phyloP scores from a whole-genome alignment of 106 monocot species.

The Iris macrosiphon region DNA sequence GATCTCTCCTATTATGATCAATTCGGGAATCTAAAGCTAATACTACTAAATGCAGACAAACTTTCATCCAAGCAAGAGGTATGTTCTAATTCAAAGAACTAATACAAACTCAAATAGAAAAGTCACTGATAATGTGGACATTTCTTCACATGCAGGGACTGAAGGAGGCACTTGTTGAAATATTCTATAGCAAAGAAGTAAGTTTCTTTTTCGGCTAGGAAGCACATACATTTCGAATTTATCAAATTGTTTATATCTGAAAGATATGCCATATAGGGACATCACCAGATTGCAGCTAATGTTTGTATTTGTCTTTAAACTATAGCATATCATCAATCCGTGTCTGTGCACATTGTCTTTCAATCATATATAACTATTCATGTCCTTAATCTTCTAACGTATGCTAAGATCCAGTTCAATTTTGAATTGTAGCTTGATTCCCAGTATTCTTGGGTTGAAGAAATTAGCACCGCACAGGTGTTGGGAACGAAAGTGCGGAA shows the following conservation, averaged over 20 bases:
- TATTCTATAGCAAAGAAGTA: conserved; percentile 17
- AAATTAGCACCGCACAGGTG: conserved; percentile 8
- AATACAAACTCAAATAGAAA: not conserved
- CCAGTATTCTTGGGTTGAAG: conserved; percentile 3
- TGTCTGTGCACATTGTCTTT: too few species aligned
- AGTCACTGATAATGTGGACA: not conserved
- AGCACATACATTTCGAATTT: too few species aligned
- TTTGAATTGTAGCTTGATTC: not conserved
- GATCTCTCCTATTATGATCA: conserved; percentile 17
- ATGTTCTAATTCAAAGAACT: not conserved
- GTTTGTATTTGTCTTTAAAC: too few species aligned
- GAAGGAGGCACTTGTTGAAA: conserved; percentile 17
- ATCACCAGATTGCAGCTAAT: too few species aligned
- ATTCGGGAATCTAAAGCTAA: conserved; percentile 25
- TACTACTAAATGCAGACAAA: conserved; percentile 19
- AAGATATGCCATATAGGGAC: too few species aligned
- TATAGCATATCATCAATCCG: too few species aligned
- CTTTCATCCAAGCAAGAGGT: conserved; percentile 27
- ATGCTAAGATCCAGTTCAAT: too few species aligned
- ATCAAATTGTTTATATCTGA: too few species aligned
- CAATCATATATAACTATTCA: too few species aligned
- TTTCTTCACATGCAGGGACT: conserved; percentile 13
- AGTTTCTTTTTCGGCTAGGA: not conserved
- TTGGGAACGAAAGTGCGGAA: too few species aligned
- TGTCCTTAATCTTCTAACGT: too few species aligned